Evolutionary conservation across 1,139 yeast genomes (phyloP), one percentile per base, ranked within the genome.

Genomic region (Lodderomyces metapsilosis): DNA sequence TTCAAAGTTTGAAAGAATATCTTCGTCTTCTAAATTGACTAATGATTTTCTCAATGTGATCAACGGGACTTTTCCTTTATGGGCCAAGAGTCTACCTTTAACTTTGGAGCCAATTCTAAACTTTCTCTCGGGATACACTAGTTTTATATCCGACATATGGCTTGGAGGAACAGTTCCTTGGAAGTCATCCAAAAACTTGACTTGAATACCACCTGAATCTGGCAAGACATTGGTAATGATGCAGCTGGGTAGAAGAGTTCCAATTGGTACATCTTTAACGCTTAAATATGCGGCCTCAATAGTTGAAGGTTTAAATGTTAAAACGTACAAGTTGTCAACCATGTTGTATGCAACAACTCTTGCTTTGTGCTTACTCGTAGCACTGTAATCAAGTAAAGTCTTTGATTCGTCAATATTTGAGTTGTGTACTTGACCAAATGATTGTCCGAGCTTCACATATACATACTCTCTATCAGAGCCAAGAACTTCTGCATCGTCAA

Each of bases 121-220:
- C 58, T 89, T 88, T 68, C 92, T 80, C 63, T 92, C 98, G 5
- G 98, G 98, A 57, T 89, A 84, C 6, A 82, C 80, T 49, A 92
- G 71, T 57, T 82, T 84, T 46, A 86, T 76, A 61, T 92, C 99
- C 51, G 95, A 84, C 62, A 92, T 79, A 54, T 91, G 96, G 31
- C 70, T 59, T 23, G 81, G 71, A 16, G 89, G 86, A 24, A 88
- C 98, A 50, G 76, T 68, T 3, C 89, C 98, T 42, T 77, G 82
- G 51, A 88, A 84, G 3, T 74, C 76, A 38, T 80, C 82, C 44
- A 81, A 78, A 11, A 88, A 56, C 52, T 78, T 81, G 31, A 92
- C 74, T 35, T 78, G 61, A 25, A 92, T 74, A 17, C 96, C 96
- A 31, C 73, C 74, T 24, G 61, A 54, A 34, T 80, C 83, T 2